Evolutionary conservation across 1,139 yeast genomes (phyloP).

Genomic region (Yamadazyma diospyri): DNA sequence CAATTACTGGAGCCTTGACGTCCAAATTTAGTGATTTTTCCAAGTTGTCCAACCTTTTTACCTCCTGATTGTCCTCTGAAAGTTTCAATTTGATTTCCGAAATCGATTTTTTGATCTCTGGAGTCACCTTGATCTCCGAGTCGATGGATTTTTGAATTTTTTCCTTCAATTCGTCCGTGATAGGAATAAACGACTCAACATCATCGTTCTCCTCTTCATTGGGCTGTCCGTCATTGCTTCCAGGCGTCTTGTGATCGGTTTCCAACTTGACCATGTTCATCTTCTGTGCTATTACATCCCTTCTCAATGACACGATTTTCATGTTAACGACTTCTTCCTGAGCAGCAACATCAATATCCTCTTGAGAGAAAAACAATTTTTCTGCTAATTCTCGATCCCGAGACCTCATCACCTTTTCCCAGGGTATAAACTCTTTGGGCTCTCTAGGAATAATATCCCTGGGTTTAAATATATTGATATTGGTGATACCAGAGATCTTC

Average conservation of each 20-base stretch:
- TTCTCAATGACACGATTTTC: neutral
- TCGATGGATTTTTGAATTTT: conserved; percentile 14
- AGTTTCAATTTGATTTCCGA: conserved; percentile 13
- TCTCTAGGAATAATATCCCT: conserved; percentile 36
- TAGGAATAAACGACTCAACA: conserved; percentile 10
- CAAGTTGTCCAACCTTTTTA: conserved; percentile 4
- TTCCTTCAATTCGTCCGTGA: conserved; percentile 11
- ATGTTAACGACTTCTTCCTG: conserved; percentile 2
- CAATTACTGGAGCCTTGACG: conserved; percentile 7
- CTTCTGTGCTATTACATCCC: neutral
- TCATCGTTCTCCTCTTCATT: conserved; percentile 1
- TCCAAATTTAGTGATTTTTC: conserved; percentile 5
- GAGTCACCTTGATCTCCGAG: conserved; percentile 13
- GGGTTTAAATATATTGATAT: conserved; percentile 33
- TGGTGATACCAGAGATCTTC: conserved; percentile 45
- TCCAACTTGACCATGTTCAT: neutral
- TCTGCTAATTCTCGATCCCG: conserved; percentile 29
- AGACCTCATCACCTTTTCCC: conserved; percentile 33
- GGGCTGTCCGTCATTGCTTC: neutral
- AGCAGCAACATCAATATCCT: conserved; percentile 7
- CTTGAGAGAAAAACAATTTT: conserved; percentile 19
- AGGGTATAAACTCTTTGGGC: conserved; percentile 32
- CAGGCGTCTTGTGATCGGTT: neutral
- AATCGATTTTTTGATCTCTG: conserved; percentile 15
- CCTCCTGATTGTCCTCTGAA: conserved; percentile 8